Evolutionary conservation across 495 filamentous ascomycete genomes (phyloP), one percentile per base, ranked within the genome.

Genomic region (Penicillium fimorum): DNA sequence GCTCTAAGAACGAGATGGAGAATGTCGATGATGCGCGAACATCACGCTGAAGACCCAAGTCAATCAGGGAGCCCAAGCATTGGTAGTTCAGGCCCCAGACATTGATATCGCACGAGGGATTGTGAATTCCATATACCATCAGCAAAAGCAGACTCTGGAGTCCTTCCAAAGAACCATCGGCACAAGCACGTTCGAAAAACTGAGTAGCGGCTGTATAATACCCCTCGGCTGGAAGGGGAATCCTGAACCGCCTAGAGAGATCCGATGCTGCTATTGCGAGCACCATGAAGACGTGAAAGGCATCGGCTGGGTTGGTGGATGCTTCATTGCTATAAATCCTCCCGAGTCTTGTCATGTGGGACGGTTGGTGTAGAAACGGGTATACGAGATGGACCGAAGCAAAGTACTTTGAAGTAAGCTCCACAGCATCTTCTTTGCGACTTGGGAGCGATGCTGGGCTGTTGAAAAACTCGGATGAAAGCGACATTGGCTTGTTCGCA

Each of bases 81-180:
- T 78, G 76, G 47, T 80, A 79, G 30, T 78, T 76, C 3, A 80
- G 61, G 48, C 73, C 75, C 77, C 77, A 80, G 27, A 77, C 69
- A 58, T 78, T 77, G 22, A 80, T 63, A 10, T 66, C 63, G 35
- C 73, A 74, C 1, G 74, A 76, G 0, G 75, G 70, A 57, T 76
- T 80, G 35, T 77, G 68, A 41, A 80, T 57, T 2, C 74, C 73
- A 61, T 78, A 80, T 0, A 80, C 70, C 61, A 78, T 76, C 5
- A 80, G 64, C 22, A 78, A 62, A 9, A 79, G 57, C 3, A 76
- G 49, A 54, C 70, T 71, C 53, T 79, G 76, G 2, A 79, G 57
- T 20, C 71, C 72, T 37, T 70, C 61, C 6, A 77, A 43, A 6
- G 74, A 72, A 8, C 69, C 70, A 37, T 77, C 72, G 6, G 63